Conservation (phyloP, 805 yeast species). For the Candida saitoana region DNA sequence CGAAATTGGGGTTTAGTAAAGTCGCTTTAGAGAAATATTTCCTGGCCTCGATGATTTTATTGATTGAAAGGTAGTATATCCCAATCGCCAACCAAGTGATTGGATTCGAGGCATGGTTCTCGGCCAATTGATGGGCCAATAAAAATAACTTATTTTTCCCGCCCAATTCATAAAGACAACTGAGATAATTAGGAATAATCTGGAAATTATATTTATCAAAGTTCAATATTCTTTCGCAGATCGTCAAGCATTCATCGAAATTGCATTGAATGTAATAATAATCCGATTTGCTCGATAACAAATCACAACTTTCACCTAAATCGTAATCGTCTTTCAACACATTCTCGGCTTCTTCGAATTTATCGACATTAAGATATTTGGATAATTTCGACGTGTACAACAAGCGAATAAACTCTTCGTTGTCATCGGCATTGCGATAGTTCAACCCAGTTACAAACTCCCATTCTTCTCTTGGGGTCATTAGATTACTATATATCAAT, state of each 20-base stretch:
- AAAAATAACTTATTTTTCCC: conserved; percentile 77
- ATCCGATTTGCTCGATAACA: conserved; percentile 66
- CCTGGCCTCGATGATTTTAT: conserved; percentile 76
- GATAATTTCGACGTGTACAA: conserved; percentile 74
- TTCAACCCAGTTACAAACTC: conserved; percentile 60
- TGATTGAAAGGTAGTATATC: conserved; percentile 74
- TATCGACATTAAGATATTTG: conserved; percentile 59
- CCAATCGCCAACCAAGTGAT: conserved; percentile 93
- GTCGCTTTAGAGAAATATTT: conserved; percentile 87
- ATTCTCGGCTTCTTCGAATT: conserved; percentile 61
- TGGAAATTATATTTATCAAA: conserved; percentile 69
- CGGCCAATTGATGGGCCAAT: conserved; percentile 81
- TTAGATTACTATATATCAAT: conserved; percentile 62
- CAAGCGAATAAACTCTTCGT: conserved; percentile 72
- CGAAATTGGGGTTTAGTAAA: conserved; percentile 80
- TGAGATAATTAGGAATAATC: conserved; percentile 71
- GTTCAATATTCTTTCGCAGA: conserved; percentile 60
- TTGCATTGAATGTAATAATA: conserved; percentile 68
- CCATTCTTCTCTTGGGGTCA: conserved; percentile 88
- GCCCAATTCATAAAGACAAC: conserved; percentile 81
- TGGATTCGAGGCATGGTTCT: conserved; percentile 72
- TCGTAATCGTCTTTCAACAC: conserved; percentile 68
- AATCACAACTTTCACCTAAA: conserved; percentile 64
- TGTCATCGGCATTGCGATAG: conserved; percentile 72
- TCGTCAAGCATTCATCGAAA: conserved; percentile 66